A percentile compares a stretch with the other conserved stretches of the same genome.
phyloP scores from a whole-genome alignment of 345 rosid genomes.

The Acer saccharum region DNA sequence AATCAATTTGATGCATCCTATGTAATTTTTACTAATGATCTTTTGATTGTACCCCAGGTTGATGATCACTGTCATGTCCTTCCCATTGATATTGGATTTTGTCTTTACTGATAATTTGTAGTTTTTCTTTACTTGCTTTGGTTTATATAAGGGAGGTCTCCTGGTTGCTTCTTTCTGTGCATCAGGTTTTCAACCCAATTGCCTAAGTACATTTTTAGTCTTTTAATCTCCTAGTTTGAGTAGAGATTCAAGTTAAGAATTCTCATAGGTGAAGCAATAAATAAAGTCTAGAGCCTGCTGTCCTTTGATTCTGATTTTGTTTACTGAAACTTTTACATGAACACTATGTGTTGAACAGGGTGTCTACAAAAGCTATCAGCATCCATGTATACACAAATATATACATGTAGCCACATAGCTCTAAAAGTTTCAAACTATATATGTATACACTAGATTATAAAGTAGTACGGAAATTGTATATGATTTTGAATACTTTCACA shows the following conservation, averaged over 20 bases:
- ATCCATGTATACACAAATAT: slow-evolving; percentile 14
- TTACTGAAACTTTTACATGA: background rate
- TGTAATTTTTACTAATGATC: background rate
- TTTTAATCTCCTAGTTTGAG: background rate
- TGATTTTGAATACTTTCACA: background rate
- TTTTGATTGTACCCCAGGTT: background rate
- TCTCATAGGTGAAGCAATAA: background rate
- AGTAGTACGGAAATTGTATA: no score
- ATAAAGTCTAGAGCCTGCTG: background rate
- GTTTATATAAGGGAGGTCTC: background rate
- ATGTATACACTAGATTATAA: no score
- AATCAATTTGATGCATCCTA: background rate
- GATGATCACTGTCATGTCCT: background rate
- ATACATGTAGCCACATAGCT: no score
- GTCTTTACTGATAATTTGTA: background rate
- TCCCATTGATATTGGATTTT: background rate
- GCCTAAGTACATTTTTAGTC: background rate
- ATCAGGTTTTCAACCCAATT: background rate
- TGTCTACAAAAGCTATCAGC: no score
- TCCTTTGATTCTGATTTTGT: background rate
- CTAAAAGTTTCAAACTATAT: background rate
- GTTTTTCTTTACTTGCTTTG: background rate
- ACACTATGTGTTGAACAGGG: no score
- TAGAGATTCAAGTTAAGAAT: no score
- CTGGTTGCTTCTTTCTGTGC: slow-evolving; percentile 1